These are phyloP conservation scores for Eragrostis nindensis DNA, from an alignment of 176 grass and related monocot species.

Conservation along the genomic window DNA sequence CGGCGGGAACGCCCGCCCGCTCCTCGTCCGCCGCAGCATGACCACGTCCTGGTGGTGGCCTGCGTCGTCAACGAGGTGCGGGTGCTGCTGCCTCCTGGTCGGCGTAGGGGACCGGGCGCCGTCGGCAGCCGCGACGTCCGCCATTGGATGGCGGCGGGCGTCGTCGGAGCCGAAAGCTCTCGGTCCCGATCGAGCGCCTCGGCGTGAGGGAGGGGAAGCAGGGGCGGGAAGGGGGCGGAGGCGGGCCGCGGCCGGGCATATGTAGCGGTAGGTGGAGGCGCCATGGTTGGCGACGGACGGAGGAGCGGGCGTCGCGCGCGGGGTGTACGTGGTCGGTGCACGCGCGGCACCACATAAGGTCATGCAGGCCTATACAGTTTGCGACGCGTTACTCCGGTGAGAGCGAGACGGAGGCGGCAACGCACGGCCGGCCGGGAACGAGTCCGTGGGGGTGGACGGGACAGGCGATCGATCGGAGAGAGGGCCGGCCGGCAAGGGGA, in stretches of 20 bases:
- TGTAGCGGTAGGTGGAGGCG: constrained; percentile 18
- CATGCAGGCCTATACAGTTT: background rate
- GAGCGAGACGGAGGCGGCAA: background rate
- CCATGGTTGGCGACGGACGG: constrained; percentile 28
- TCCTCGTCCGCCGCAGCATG: constrained; percentile 47
- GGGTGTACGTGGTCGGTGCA: constrained; percentile 7
- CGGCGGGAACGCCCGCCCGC: constrained; percentile 57
- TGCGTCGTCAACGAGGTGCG: background rate
- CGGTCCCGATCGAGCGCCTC: too few species aligned
- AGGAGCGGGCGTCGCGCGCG: background rate
- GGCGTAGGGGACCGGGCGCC: background rate
- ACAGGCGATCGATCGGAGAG: too few species aligned
- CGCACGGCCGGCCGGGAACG: too few species aligned
- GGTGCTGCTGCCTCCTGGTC: constrained; percentile 21
- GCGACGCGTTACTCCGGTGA: background rate
- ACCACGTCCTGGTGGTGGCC: background rate
- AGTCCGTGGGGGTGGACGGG: too few species aligned
- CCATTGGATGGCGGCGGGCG: constrained; percentile 30
- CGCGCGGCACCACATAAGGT: background rate
- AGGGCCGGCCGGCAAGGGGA: too few species aligned
- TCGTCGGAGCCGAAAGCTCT: constrained; percentile 60
- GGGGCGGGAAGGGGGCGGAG: background rate
- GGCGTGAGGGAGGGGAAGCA: background rate
- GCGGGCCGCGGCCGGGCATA: background rate
- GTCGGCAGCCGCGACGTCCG: constrained; percentile 26